Base-by-base conservation (phyloP, 345 rosid genomes). In the Linum trigynum region DNA sequence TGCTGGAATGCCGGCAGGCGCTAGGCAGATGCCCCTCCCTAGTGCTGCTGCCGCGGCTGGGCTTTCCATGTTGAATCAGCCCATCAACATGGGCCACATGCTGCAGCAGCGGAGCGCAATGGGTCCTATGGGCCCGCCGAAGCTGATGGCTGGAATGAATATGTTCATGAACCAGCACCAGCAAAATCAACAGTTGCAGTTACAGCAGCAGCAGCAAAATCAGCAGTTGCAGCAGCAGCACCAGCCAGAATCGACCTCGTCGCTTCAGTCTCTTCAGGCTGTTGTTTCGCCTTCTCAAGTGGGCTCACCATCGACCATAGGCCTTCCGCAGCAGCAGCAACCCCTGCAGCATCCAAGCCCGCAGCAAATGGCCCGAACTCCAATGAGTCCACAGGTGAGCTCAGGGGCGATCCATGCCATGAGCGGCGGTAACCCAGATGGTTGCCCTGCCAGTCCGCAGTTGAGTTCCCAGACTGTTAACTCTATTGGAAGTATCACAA, bases 371-470 rank as follows among this genome's bases (percentile, higher is more conserved):
- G 84, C 70, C 76, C 97, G 94, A 64, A 88, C 92, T 69, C 92
- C 96, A 0, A 78, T 85, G 91, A 92, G 98, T 76, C 98, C 96
- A 6, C 91, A 86, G 82, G 40, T 87, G 63, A 86, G 95, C 77
- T 84, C 96, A 0, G 92, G 97, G 65, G 84, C 87, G 10, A 80
- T 89, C 68, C 96, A 89, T 67, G 83, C 83, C 57, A 65, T 84
- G 77, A 85, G 87, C 76, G 81, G 88, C 32, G 86, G 90, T 72
- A 91, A 86, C 75, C 84, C 85, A 11, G 97, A 88, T 64, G 81
- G 77, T 38, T 82, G 95, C 75, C 97, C 99, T 15, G 86, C 94
- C 11, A 95, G 99, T 71, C 99, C 99, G 16, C 97, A 94, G 76
- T 73, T 87, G 73, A 94, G 97, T 72, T 88, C 96, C 65, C 95